Percentiles rank a stretch among this genome's conserved stretches.
These are phyloP conservation scores for Angomonas desouzai DNA, from an alignment of 208 protist species.

Conservation along the genomic window DNA sequence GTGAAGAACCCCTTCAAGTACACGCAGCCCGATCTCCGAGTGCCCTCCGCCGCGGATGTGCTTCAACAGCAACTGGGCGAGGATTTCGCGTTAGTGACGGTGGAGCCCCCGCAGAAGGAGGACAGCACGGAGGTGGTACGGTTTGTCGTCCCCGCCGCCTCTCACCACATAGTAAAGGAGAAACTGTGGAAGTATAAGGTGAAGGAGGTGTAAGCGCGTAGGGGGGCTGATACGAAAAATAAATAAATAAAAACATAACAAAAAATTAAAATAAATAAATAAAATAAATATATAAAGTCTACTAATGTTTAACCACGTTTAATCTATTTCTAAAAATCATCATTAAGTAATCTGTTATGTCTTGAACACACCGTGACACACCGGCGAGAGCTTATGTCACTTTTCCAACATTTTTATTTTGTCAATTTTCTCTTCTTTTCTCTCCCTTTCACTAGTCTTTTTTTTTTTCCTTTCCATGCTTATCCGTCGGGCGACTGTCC, in stretches of 20 bases:
- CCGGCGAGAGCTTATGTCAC: too few species aligned
- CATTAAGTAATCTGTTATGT: too few species aligned
- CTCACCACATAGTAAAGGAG: conserved; percentile 60
- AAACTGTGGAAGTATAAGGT: conserved; percentile 82
- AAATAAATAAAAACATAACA: background rate
- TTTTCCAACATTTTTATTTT: too few species aligned
- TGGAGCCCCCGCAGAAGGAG: conserved; percentile 11
- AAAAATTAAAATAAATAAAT: background rate
- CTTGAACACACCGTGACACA: too few species aligned
- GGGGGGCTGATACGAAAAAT: conserved; percentile 1
- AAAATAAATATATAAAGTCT: background rate
- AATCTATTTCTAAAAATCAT: background rate
- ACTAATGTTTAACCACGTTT: conserved; percentile 2
- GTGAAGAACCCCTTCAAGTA: conserved; percentile 73
- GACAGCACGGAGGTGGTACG: conserved; percentile 37
- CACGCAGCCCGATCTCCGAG: conserved; percentile 36
- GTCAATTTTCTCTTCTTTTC: too few species aligned
- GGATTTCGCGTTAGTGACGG: background rate
- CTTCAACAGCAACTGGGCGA: conserved; percentile 43
- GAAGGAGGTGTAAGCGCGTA: conserved; percentile 42
- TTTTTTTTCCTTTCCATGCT: too few species aligned
- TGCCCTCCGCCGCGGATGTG: conserved; percentile 61
- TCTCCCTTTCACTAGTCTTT: too few species aligned
- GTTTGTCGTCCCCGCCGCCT: conserved; percentile 42
- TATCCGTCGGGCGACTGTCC: too few species aligned